Evolutionary conservation across 1,284 basidiomycete genomes (phyloP).

Genomic region (Cutaneotrichosporon cutaneum): DNA sequence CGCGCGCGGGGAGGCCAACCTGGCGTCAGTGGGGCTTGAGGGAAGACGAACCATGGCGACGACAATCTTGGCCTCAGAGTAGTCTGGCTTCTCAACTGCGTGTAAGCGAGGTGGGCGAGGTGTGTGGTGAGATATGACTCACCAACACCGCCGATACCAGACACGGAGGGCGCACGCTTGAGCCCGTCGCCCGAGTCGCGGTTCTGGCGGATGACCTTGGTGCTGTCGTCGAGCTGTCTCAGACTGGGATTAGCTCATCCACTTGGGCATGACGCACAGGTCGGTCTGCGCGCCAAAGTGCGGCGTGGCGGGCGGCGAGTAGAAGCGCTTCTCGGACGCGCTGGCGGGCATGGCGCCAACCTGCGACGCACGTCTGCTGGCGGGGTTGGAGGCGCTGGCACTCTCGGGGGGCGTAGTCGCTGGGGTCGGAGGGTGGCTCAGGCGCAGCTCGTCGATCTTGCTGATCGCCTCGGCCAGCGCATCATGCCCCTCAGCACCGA

Average conservation of each 20-base stretch:
- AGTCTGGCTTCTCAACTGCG: slow-evolving; percentile 90
- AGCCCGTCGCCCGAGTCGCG: slow-evolving; percentile 32
- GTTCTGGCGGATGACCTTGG: slow-evolving; percentile 46
- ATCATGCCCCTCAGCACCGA: slow-evolving; percentile 27
- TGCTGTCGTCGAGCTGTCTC: slow-evolving; percentile 49
- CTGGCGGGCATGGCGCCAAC: not conserved
- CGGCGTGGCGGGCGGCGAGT: slow-evolving; percentile 47
- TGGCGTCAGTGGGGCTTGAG: slow-evolving; percentile 32
- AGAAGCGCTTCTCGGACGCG: slow-evolving; percentile 7
- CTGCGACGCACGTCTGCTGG: slow-evolving; percentile 8
- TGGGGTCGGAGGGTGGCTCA: slow-evolving; percentile 32
- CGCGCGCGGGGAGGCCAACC: slow-evolving; percentile 77
- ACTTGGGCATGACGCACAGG: slow-evolving; percentile 30
- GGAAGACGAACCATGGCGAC: slow-evolving; percentile 79
- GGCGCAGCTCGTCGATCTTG: slow-evolving; percentile 45
- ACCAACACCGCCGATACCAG: slow-evolving; percentile 53
- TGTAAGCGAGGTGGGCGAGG: not conserved
- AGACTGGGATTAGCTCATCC: slow-evolving; percentile 31
- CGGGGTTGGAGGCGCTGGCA: slow-evolving; percentile 3
- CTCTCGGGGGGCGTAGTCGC: slow-evolving; percentile 2
- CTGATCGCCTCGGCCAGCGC: slow-evolving; percentile 48
- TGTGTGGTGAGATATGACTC: slow-evolving; percentile 14
- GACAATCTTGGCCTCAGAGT: slow-evolving; percentile 97
- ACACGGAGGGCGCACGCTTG: slow-evolving; percentile 50
- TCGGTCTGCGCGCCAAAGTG: slow-evolving; percentile 53